These are phyloP conservation scores for Colletotrichum magnum DNA, from an alignment of 2,329 filamentous ascomycete species.

Conservation along the genomic window DNA sequence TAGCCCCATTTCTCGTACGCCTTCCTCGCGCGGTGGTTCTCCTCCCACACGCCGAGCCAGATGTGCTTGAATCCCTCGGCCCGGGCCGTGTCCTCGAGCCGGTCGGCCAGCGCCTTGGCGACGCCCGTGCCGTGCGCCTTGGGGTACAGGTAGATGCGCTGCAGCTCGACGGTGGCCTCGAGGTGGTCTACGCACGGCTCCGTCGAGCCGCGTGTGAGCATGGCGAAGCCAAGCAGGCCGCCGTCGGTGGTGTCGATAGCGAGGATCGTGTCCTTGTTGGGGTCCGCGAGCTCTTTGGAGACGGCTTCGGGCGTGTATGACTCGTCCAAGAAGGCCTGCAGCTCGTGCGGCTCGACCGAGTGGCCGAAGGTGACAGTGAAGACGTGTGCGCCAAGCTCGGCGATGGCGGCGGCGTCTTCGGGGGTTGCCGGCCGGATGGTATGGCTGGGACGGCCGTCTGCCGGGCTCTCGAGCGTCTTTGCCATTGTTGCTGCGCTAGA, in stretches of 20 bases:
- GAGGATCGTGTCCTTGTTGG: conserved; percentile 46
- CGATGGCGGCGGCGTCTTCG: conserved; percentile 49
- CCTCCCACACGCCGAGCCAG: conserved; percentile 65
- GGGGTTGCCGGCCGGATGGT: conserved; percentile 14
- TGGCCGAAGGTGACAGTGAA: conserved; percentile 59
- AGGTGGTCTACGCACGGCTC: conserved; percentile 55
- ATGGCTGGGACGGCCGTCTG: neutral
- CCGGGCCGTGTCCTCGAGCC: conserved; percentile 51
- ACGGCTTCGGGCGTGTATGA: conserved; percentile 54
- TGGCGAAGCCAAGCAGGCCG: conserved; percentile 56
- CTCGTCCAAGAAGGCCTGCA: conserved; percentile 54
- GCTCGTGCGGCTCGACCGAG: conserved; percentile 54
- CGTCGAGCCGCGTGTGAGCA: conserved; percentile 52
- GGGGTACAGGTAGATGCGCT: conserved; percentile 58
- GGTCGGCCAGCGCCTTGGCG: conserved; percentile 50
- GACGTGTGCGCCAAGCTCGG: conserved; percentile 51
- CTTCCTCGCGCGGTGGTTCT: conserved; percentile 55
- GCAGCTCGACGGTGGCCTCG: conserved; percentile 54
- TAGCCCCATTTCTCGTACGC: conserved; percentile 60
- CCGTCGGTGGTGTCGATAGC: conserved; percentile 37
- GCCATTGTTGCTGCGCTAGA: conserved; percentile 5
- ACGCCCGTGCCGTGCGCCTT: conserved; percentile 55
- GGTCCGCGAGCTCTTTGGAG: conserved; percentile 43
- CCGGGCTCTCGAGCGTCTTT: neutral
- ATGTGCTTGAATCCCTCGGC: conserved; percentile 54